phyloP scores from a whole-genome alignment of 2,329 filamentous ascomycete species.

The Neonectria magnoliae region DNA sequence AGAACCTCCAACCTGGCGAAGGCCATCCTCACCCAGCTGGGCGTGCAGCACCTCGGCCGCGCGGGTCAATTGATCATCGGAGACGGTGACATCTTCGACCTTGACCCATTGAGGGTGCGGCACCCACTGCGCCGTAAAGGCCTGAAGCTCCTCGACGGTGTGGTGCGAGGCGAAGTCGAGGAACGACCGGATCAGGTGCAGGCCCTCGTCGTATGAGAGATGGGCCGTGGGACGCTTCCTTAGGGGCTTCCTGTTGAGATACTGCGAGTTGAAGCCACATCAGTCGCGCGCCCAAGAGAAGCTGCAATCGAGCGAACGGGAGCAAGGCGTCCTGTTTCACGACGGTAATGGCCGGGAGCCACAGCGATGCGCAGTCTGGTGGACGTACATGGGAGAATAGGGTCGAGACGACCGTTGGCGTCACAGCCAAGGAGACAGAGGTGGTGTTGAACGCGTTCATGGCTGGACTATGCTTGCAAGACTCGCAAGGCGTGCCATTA shows the following conservation, averaged over 20 bases:
- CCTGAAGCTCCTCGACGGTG: slow-evolving; percentile 91
- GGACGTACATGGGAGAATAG: slow-evolving; percentile 82
- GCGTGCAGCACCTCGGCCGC: slow-evolving; percentile 74
- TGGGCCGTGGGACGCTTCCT: slow-evolving; percentile 86
- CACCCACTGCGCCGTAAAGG: slow-evolving; percentile 91
- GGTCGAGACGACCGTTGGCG: slow-evolving; percentile 87
- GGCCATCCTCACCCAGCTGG: slow-evolving; percentile 81
- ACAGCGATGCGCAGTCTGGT: not conserved
- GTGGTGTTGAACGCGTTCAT: slow-evolving; percentile 77
- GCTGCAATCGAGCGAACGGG: not conserved
- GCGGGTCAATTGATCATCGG: slow-evolving; percentile 68
- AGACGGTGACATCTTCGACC: slow-evolving; percentile 74
- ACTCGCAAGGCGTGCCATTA: slow-evolving; percentile 26
- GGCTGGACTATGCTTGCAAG: slow-evolving; percentile 12
- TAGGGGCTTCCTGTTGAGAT: slow-evolving; percentile 80
- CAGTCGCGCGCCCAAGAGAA: slow-evolving; percentile 15
- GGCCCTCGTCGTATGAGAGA: slow-evolving; percentile 92
- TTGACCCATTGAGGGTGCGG: slow-evolving; percentile 90
- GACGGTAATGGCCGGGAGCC: too few relatives aligned
- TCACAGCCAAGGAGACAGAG: slow-evolving; percentile 83
- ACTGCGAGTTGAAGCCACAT: slow-evolving; percentile 60
- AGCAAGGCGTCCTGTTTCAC: too few relatives aligned
- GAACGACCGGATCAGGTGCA: slow-evolving; percentile 88
- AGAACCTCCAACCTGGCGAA: slow-evolving; percentile 79
- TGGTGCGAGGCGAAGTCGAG: slow-evolving; percentile 86